phyloP scores from a whole-genome alignment of 225 moss, liverwort and hornwort genomes.

The Straminergon stramineum region DNA sequence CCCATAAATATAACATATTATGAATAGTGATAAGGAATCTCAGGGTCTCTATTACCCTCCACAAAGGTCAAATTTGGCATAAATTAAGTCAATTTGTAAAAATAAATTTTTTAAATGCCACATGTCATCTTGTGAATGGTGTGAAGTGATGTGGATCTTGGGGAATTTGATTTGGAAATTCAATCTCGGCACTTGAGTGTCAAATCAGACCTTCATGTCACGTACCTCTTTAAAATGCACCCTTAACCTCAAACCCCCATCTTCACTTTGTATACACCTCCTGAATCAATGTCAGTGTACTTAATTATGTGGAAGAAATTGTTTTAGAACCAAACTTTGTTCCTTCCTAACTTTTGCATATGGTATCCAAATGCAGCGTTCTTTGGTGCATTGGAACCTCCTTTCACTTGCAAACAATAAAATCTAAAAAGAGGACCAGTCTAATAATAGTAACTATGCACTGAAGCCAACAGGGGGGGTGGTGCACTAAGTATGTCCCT shows the following conservation, averaged over 20 bases:
- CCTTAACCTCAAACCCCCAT: not conserved
- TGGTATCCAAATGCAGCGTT: rapidly evolving
- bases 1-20: too few species aligned
- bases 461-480: rapidly evolving
- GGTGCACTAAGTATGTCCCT: too few species aligned
- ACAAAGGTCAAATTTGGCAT: too few species aligned
- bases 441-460: not conserved
- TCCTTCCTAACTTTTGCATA: not conserved
- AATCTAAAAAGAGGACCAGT: rapidly evolving
- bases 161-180: not conserved
- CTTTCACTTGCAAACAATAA: not conserved
- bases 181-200: rapidly evolving
- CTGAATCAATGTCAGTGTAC: too few species aligned
- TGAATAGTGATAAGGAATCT: not conserved
- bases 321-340: not conserved
- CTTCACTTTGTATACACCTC: not conserved
- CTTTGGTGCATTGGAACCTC: not conserved
- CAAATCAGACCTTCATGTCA: not conserved
- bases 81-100: not conserved
- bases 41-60: not conserved
- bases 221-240: not conserved
- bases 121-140: not conserved
- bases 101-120: not conserved
- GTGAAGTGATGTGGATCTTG: rapidly evolving
- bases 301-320: not conserved